A percentile compares a stretch with the other conserved stretches of the same genome.
phyloP scores from a whole-genome alignment of 169 alveolate species.

The Plasmodium billcollinsi region DNA sequence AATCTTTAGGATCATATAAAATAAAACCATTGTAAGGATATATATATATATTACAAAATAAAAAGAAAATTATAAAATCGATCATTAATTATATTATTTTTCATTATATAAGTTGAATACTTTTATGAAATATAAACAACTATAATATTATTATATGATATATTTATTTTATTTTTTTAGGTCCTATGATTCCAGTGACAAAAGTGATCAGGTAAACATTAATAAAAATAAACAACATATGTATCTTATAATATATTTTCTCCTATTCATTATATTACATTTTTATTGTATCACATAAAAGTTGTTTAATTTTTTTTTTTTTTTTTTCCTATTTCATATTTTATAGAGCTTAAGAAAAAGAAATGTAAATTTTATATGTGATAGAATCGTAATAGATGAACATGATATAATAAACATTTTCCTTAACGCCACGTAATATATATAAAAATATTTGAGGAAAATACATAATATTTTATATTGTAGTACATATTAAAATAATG shows the following conservation, averaged over 20 bases:
- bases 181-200: slow-evolving; percentile 6
- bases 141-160: neutral
- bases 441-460: neutral
- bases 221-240: neutral
- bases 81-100: neutral
- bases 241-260: too few species aligned
- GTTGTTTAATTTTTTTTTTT: neutral
- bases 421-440: slow-evolving; percentile 45
- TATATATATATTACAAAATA: neutral
- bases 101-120: neutral
- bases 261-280: too few species aligned
- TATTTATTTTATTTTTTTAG: slow-evolving; percentile 14
- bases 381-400: slow-evolving; percentile 56
- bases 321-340: neutral
- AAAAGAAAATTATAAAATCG: neutral
- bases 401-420: slow-evolving; percentile 70
- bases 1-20: slow-evolving; percentile 30
- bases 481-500: too few species aligned
- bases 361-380: slow-evolving; percentile 42
- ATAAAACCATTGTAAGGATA: slow-evolving; percentile 56
- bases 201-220: slow-evolving; percentile 31
- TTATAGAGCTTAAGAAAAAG: slow-evolving; percentile 59
- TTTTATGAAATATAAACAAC: neutral
- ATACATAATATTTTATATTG: neutral
- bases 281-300: too few species aligned